A percentile compares a stretch with the other conserved stretches of the same genome.
Evolutionary conservation across 2,329 filamentous ascomycete genomes (phyloP).

Genomic region (Pestalotiopsis sp.): DNA sequence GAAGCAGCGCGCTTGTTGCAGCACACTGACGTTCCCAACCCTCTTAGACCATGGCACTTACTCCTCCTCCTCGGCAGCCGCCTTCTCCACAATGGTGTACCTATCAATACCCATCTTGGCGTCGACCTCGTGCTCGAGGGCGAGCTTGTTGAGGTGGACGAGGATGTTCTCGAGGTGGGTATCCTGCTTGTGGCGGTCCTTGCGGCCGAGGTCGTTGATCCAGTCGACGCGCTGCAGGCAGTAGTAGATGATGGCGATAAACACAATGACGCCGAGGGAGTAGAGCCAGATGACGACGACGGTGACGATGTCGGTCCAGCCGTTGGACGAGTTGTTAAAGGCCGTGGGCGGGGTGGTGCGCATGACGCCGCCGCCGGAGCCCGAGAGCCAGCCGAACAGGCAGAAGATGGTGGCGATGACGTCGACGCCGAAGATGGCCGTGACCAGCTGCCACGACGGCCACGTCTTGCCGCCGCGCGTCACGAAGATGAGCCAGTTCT

Average conservation of each 20-base stretch:
- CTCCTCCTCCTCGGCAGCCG: constrained; percentile 28
- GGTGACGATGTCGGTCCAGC: constrained; percentile 56
- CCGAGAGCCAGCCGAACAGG: constrained; percentile 73
- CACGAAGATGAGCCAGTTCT: constrained; percentile 82
- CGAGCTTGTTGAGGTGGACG: constrained; percentile 65
- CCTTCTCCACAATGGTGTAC: constrained; percentile 32
- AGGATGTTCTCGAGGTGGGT: constrained; percentile 70
- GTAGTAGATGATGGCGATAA: constrained; percentile 68
- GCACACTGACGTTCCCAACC: background rate
- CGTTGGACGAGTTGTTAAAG: constrained; percentile 38
- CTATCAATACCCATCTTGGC: constrained; percentile 26
- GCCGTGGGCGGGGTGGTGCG: constrained; percentile 33
- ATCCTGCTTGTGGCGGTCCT: constrained; percentile 63
- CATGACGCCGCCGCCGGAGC: constrained; percentile 28
- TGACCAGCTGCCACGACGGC: constrained; percentile 75
- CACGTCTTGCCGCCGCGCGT: constrained; percentile 73
- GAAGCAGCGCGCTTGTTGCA: too few relatives aligned
- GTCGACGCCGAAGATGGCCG: constrained; percentile 73
- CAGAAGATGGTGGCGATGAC: constrained; percentile 73
- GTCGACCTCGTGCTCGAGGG: constrained; percentile 36
- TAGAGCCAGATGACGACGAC: constrained; percentile 68
- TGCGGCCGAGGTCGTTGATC: constrained; percentile 65
- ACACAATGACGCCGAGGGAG: constrained; percentile 67
- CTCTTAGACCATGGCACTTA: background rate
- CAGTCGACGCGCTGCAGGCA: constrained; percentile 60